Evolutionary conservation across 306 rosid species (phyloP), one percentile per base, ranked within the genome.

Genomic region (Quercus bicolor): DNA sequence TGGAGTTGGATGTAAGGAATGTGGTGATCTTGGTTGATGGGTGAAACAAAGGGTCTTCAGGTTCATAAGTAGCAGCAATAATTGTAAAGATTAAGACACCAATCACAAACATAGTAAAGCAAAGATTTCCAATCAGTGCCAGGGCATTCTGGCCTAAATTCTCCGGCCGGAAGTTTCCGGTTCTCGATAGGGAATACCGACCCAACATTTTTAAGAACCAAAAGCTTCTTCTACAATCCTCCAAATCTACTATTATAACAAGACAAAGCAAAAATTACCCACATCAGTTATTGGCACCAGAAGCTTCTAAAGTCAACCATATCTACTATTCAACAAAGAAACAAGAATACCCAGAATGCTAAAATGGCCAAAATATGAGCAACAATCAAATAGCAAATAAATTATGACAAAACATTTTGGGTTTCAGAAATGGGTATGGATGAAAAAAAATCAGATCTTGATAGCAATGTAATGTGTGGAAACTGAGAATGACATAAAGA

Each of bases 11-110:
- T 56, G 98, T 89, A 33, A 96, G 96, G 79, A 93, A 91, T 34
- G 91, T 88, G 62, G 94, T 86, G 78, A 96, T 93, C 92, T 89
- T 91, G 53, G 97, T 93, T 34, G 99, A 89, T 72, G 99, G 99
- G 80, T 90, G 94, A 82, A 96, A 96, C 85, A 96, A 79, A 62
- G 98, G 99, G 62, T 96, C 99, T 83, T 96, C 99, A 26, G 99
- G 99, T 66, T 96, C 93, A 78, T 96, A 96, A 15, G 97, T 96
- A 64, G 98, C 99, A 55, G 99, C 99, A 53, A 96, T 91, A 56
- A 96, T 87, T 21, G 99, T 96, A 34, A 96, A 96, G 75, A 96
- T 84, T 53, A 96, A 73, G 34, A 96, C 98, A 48, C 97, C 98
- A 66, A 93, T 29, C 75, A 96, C 98, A 84, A 96, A 96, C 34